A percentile compares a stretch with the other conserved stretches of the same genome.
phyloP scores from a whole-genome alignment of 345 rosid genomes.

The Camelina hispida region DNA sequence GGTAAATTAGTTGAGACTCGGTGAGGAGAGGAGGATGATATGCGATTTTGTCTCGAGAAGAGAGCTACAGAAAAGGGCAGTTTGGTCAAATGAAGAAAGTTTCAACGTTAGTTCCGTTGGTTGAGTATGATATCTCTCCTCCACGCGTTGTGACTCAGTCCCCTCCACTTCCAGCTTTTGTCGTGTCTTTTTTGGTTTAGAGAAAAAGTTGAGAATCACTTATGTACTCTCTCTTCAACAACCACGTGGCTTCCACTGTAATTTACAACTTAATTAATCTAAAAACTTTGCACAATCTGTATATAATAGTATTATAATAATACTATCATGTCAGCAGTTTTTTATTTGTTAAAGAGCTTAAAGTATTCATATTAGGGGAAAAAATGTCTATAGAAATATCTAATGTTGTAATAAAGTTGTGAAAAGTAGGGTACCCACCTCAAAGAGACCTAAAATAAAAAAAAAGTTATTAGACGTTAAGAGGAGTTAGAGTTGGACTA shows the following conservation, averaged over 20 bases:
- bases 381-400: too few species aligned
- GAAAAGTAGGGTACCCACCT: too few species aligned
- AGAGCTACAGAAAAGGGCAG: slow-evolving; percentile 7
- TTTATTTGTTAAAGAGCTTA: background rate
- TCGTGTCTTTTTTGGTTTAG: slow-evolving; percentile 32
- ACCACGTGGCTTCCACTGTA: slow-evolving; percentile 37
- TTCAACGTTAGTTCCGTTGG: slow-evolving; percentile 33
- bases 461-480: too few species aligned
- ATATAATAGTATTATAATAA: background rate
- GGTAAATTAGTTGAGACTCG: background rate
- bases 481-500: too few species aligned
- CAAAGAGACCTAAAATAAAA: too few species aligned
- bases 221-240: slow-evolving; percentile 10
- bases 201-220: slow-evolving; percentile 25
- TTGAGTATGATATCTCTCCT: background rate
- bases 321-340: background rate
- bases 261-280: background rate
- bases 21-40: background rate
- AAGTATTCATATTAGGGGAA: too few species aligned
- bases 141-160: slow-evolving; percentile 46
- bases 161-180: slow-evolving; percentile 25
- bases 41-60: slow-evolving; percentile 13
- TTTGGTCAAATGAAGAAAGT: slow-evolving; percentile 33
- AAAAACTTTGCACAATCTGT: background rate
- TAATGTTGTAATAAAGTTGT: too few species aligned